Conservation (phyloP, 2,329 filamentous ascomycete genomes). For the Plectosphaerella plurivora region DNA sequence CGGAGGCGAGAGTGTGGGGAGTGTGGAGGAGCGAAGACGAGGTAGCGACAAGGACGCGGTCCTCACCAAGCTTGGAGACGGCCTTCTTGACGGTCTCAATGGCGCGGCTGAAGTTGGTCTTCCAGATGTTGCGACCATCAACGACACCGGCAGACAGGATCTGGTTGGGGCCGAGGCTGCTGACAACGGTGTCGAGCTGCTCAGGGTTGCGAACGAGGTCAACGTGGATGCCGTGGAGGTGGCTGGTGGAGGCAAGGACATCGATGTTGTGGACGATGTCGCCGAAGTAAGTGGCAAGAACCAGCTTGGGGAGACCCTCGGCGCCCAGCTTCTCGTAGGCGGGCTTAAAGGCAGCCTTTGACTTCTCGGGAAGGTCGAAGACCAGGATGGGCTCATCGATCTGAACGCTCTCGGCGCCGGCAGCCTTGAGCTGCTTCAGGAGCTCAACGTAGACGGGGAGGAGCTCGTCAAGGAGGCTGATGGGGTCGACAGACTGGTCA, state of each 20-base stretch:
- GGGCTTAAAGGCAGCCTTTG: slow-evolving; percentile 97
- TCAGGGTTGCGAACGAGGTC: slow-evolving; percentile 98
- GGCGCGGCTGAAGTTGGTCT: slow-evolving; percentile 96
- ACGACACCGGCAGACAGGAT: slow-evolving; percentile 93
- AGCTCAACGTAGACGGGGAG: slow-evolving; percentile 93
- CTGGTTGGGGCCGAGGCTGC: slow-evolving; percentile 82
- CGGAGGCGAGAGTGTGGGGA: slow-evolving; percentile 93
- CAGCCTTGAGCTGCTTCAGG: slow-evolving; percentile 87
- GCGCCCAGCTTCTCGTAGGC: slow-evolving; percentile 84
- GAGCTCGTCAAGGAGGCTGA: slow-evolving; percentile 89
- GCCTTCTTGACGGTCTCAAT: slow-evolving; percentile 88
- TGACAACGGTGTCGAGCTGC: slow-evolving; percentile 83
- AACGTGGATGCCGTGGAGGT: slow-evolving; percentile 73
- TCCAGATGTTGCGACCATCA: slow-evolving; percentile 99
- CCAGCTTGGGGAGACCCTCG: slow-evolving; percentile 79
- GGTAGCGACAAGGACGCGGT: slow-evolving; percentile 93
- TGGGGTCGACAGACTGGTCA: slow-evolving; percentile 87
- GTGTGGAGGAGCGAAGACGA: slow-evolving; percentile 98
- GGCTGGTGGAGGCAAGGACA: slow-evolving; percentile 64
- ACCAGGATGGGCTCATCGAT: slow-evolving; percentile 98
- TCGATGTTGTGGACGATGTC: slow-evolving; percentile 99
- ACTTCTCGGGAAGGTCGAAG: slow-evolving; percentile 83
- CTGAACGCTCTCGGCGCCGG: slow-evolving; percentile 93
- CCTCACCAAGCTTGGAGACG: slow-evolving; percentile 92
- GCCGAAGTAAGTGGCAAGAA: slow-evolving; percentile 97